These are phyloP conservation scores for Omphalotus olearius DNA, from an alignment of 1,284 basidiomycete genomes.

Conservation along the genomic window DNA sequence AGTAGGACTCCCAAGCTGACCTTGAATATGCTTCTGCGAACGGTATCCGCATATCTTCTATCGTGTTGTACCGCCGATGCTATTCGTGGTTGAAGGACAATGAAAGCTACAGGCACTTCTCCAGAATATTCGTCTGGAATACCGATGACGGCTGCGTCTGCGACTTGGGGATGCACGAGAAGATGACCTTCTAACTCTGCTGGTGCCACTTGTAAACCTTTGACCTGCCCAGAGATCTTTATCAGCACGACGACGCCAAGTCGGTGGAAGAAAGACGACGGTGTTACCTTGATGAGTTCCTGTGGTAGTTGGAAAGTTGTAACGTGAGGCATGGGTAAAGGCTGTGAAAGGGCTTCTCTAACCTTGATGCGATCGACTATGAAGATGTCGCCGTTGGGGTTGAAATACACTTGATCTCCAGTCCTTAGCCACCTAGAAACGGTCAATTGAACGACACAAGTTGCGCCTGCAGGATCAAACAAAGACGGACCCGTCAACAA, in stretches of 20 bases:
- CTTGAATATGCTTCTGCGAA: constrained; percentile 17
- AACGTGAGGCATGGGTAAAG: neutral
- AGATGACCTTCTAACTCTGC: constrained; percentile 20
- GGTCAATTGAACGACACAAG: neutral
- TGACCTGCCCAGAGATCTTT: constrained; percentile 7
- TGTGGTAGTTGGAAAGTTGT: neutral
- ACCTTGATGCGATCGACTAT: constrained; percentile 15
- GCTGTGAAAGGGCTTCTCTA: neutral
- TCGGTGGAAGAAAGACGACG: neutral
- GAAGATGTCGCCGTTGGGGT: constrained; percentile 13
- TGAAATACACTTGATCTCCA: constrained; percentile 13
- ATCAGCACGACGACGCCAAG: neutral
- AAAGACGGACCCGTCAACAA: constrained; percentile 10
- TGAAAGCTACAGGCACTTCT: constrained; percentile 26
- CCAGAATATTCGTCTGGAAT: constrained; percentile 14
- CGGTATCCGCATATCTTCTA: constrained; percentile 4
- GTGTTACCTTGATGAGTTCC: constrained; percentile 14
- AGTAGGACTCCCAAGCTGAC: constrained; percentile 2
- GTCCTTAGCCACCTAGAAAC: constrained; percentile 11
- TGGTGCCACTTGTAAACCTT: constrained; percentile 14
- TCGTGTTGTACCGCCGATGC: constrained; percentile 5
- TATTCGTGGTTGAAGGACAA: constrained; percentile 18
- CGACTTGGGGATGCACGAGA: constrained; percentile 19
- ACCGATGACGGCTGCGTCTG: constrained; percentile 23
- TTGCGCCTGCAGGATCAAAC: neutral